Base-by-base conservation (phyloP, 2,329 filamentous ascomycete genomes). In the Colletotrichum brevisporum region DNA sequence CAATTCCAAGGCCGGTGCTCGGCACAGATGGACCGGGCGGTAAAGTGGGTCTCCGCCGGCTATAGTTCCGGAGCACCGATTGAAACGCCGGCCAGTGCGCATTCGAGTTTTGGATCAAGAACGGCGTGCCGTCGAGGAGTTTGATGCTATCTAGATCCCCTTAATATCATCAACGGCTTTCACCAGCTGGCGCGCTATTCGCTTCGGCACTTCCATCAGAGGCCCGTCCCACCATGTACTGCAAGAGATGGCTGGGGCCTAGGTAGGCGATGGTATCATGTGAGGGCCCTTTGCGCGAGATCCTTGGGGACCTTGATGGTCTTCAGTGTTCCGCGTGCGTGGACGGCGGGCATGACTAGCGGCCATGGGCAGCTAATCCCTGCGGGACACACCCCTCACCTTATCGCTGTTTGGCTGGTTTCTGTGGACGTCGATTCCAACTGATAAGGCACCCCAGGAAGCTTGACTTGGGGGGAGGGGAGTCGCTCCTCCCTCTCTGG, bases 371-470 rank as follows among this genome's bases (percentile, higher is more conserved):
- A 43, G 27, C 57, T 58, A n/a, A 68, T 64, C 65, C 65, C 60
- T 68, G 65, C 24, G 13, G 45, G 12, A 36, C 18, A 24, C 16
- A 24, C 59, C 47, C 59, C 47, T 36, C 57, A 45, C 21, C 60
- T 58, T 41, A 41, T 64, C 54, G 60, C 60, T 68, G 65, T 64
- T 58, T 68, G 65, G 65, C 24, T 63, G 48, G 52, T 63, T 48
- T 43, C 15, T 5, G 10, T 47, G 52, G 31, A 31, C 61, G 26
- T 43, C 45, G 21, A 36, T 36, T 64, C 65, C 65, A 54, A 68
- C 65, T 68, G 65, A 68, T 68, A 68, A 64, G 65, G 18, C 18
- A 53, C 47, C 36, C 39, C 52, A 54, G 53, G 61, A 68, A 68
- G 65, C 60, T 64, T 58, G 31, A 39, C 24, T 45, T 39, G 53